Evolutionary conservation across 2,329 filamentous ascomycete species (phyloP).

Genomic region (Fusarium continuum): DNA sequence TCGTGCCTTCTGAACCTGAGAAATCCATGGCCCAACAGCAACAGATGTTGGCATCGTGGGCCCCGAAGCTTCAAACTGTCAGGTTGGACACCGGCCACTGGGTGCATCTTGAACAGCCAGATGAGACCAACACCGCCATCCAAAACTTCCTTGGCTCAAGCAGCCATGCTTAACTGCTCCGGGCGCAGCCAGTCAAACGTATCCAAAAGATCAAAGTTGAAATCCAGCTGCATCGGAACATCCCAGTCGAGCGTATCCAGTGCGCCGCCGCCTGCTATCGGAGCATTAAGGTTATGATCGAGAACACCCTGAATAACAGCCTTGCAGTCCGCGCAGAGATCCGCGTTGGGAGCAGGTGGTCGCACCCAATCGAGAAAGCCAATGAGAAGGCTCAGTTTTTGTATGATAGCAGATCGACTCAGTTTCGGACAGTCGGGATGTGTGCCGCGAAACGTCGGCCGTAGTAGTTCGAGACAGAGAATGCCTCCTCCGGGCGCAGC

Average conservation of each 20-base stretch:
- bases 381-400: conserved; percentile 61
- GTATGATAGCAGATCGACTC: conserved; percentile 59
- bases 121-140: conserved; percentile 39
- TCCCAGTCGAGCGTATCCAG: conserved; percentile 50
- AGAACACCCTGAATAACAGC: conserved; percentile 60
- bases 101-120: conserved; percentile 45
- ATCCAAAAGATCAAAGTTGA: conserved; percentile 59
- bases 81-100: conserved; percentile 49
- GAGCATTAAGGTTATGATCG: conserved; percentile 58
- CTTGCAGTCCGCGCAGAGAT: conserved; percentile 58
- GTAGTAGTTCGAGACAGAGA: conserved; percentile 60
- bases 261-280: conserved; percentile 35
- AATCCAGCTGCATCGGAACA: conserved; percentile 45
- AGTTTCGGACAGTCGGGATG: conserved; percentile 49
- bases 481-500: conserved; percentile 60
- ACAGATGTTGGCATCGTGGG: conserved; percentile 43
- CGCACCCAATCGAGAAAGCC: conserved; percentile 62
- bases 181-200: conserved; percentile 58
- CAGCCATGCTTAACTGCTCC: conserved; percentile 6
- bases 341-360: conserved; percentile 58
- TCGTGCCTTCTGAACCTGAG: conserved; percentile 30
- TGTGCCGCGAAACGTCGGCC: conserved; percentile 50
- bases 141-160: conserved; percentile 27
- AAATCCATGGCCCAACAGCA: conserved; percentile 35
- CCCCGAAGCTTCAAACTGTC: conserved; percentile 49